Base-by-base conservation (phyloP, 2,329 filamentous ascomycete genomes). In the Ophiocordyceps camponoti-leonardi region DNA sequence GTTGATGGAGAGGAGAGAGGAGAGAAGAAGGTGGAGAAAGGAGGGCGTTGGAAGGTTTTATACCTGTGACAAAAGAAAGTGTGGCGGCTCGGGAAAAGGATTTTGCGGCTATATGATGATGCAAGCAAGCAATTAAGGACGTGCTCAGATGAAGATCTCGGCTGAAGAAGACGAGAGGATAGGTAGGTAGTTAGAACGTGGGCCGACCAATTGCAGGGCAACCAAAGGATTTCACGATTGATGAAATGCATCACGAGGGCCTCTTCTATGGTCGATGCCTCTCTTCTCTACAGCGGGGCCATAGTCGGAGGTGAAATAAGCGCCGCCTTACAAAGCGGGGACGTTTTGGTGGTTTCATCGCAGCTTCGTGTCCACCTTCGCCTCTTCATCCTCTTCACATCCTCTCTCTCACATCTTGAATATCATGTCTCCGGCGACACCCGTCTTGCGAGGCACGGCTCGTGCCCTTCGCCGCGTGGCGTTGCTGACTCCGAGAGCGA, bases 1-100 rank as follows among this genome's bases (percentile, higher is more conserved):
- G 81, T 86, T 85, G 78, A 73, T 76, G 64, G 61, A 66, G 61
- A 65, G 37, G 37, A 42, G 37, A 52, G 40, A 43, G 55, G 61
- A 56, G 54, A 50, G 47, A 55, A 56, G 47, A 50, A 46, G 37
- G 13, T 2, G 4, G 14, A 8, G 12, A 3, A 20, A 18, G 37
- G 52, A 45, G 46, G 46, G 43, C 44, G 47, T 11, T 7, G 7
- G 35, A 19, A 3, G 35, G n/a, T n/a, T 10, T 19, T 39, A 39
- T 39, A 33, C 3, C 22, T 23, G n/a, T n/a, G n/a, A 23, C 22
- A 16, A 1, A 8, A 7, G 12, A 14, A 16, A 4, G 2, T 33
- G n/a, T 7, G 18, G n/a, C 35, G 35, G 35, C 1, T 11, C 35
- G 35, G 35, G 7, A 20, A 39, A 39, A 39, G 7, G 35, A 39